These are phyloP conservation scores for Mycena amicta DNA, from an alignment of 768 basidiomycete genomes.

Conservation along the genomic window DNA sequence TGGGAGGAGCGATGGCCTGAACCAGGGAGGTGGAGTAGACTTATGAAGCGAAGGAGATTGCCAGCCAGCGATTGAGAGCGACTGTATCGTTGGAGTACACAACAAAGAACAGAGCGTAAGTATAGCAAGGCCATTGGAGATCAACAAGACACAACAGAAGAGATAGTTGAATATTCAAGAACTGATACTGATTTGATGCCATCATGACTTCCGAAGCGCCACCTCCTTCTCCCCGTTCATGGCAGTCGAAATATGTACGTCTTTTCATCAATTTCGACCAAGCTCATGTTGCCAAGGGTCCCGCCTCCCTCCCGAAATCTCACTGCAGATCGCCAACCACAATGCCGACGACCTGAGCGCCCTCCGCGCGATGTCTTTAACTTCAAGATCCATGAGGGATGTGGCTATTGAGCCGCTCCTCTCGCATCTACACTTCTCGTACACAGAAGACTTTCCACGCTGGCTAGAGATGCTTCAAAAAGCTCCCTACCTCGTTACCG, in stretches of 20 bases:
- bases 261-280: too few relatives aligned
- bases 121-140: not conserved
- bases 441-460: slow-evolving; percentile 3
- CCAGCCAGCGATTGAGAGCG: too few relatives aligned
- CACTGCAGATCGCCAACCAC: slow-evolving; percentile 8
- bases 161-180: not conserved
- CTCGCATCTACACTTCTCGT: slow-evolving; percentile 3
- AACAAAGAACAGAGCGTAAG: too few relatives aligned
- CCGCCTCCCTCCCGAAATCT: slow-evolving; percentile 10
- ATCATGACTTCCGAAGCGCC: too few relatives aligned
- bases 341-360: slow-evolving; percentile 6
- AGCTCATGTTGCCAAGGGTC: slow-evolving; percentile 10
- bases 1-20: too few relatives aligned
- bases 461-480: slow-evolving; percentile 9
- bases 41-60: too few relatives aligned
- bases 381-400: slow-evolving; percentile 5
- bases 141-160: not conserved
- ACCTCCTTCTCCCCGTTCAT: too few relatives aligned
- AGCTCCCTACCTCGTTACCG: slow-evolving; percentile 1
- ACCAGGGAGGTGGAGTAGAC: too few relatives aligned
- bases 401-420: slow-evolving; percentile 9
- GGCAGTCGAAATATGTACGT: too few relatives aligned
- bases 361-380: slow-evolving; percentile 10
- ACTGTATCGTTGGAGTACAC: too few relatives aligned
- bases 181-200: too few relatives aligned